Base-by-base conservation (phyloP, 306 rosid genomes). In the Sicyos baderoa region DNA sequence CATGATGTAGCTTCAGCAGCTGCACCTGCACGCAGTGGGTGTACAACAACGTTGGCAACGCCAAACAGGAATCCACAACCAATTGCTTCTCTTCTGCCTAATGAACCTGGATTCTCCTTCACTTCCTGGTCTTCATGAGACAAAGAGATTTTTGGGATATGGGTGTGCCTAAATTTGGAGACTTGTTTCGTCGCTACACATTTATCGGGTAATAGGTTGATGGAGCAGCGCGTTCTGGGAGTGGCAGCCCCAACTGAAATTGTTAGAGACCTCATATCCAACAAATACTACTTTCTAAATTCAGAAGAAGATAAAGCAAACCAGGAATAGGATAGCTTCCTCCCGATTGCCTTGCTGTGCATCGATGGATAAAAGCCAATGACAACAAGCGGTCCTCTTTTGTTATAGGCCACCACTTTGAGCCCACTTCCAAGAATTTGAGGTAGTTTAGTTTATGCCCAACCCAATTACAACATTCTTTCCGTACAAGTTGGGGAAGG, bases 11-110 rank as follows among this genome's bases (percentile, higher is more conserved):
- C 68, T 49, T 56, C 75, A 9, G 45, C 70, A 18, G 60, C 60
- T 27, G 22, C 57, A 69, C 79, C 60, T 27, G 22, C 57, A 69
- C 79, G 66, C 50, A 32, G 71, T 23, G 73, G 62, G 14, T 55
- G 63, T 0, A 66, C 35, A 18, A 37, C 44, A 37, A 37, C 1
- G 44, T 37, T 37, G 7, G 44, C 44, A 37, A 82, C 73, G 54
- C 85, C 82, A 57, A 84, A 74, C 18, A 77, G 73, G 7, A 87
- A 50, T 58, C 91, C 84, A 27, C 87, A 69, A n/a, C 85, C 81
- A 64, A 85, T 49, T 25, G 75, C 15, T 32, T 73, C 77, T 37
- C 82, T 17, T 56, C 78, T 17, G 49, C 25, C 50, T 2, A 76
- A 45, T 11, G 25, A 27, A 68, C 12, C 37, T 68, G 47, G 47